These are phyloP conservation scores for Paraphaeosphaeria minitans DNA, from an alignment of 2,329 filamentous ascomycete genomes.

Conservation along the genomic window DNA sequence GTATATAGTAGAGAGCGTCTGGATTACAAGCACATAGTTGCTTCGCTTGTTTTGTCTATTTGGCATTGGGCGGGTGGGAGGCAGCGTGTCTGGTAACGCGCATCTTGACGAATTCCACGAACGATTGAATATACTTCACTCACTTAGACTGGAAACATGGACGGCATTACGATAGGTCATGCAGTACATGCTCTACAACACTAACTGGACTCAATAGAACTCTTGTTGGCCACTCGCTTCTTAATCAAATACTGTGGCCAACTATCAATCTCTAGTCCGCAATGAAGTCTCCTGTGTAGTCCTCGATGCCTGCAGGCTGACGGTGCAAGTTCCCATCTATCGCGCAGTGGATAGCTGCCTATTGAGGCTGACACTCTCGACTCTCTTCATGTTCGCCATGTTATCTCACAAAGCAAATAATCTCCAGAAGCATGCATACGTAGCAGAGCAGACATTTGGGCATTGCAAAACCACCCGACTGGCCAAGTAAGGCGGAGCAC, in stretches of 20 bases:
- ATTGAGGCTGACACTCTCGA: not conserved
- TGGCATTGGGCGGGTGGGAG: slow-evolving; percentile 7
- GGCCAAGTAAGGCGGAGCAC: slow-evolving; percentile 4
- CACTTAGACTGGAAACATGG: slow-evolving; percentile 17
- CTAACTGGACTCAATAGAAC: slow-evolving; percentile 13
- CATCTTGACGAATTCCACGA: slow-evolving; percentile 19
- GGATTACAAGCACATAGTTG: slow-evolving; percentile 19
- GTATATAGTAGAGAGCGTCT: slow-evolving; percentile 36
- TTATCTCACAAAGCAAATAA: not conserved
- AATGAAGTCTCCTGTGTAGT: slow-evolving; percentile 1
- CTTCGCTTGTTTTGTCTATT: slow-evolving; percentile 9
- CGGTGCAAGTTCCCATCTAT: not conserved
- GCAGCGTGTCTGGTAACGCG: slow-evolving; percentile 28
- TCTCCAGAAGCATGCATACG: not conserved
- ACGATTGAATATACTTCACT: slow-evolving; percentile 18
- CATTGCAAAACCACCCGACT: not conserved
- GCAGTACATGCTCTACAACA: slow-evolving; percentile 1
- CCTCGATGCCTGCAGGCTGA: slow-evolving; percentile 3
- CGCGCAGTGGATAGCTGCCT: slow-evolving; percentile 1
- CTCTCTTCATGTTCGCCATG: not conserved
- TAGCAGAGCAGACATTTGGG: not conserved
- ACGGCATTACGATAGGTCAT: slow-evolving; percentile 8
- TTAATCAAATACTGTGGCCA: slow-evolving; percentile 10
- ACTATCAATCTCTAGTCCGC: not conserved
- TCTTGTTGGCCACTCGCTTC: slow-evolving; percentile 16